phyloP scores from a whole-genome alignment of 1,284 basidiomycete genomes.

The Fomitopsis betulina region DNA sequence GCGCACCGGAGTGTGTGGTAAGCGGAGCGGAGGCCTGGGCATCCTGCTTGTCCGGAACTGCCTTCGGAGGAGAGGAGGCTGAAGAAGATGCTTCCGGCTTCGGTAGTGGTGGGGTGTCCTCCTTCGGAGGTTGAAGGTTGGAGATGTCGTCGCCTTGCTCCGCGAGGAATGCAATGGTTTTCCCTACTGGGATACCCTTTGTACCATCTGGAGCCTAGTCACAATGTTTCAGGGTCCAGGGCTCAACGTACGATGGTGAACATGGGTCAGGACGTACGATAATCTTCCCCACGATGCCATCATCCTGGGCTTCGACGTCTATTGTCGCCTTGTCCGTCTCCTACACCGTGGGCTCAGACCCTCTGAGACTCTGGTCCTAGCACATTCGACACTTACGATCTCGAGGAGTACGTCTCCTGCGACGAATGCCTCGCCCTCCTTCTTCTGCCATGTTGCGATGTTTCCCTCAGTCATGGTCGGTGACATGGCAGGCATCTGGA shows the following conservation, averaged over 20 bases:
- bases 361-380: constrained; percentile 26
- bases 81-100: constrained; percentile 26
- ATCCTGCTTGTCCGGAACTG: constrained; percentile 22
- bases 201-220: constrained; percentile 72
- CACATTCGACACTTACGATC: constrained; percentile 51
- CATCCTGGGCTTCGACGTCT: constrained; percentile 98
- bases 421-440: constrained; percentile 80
- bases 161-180: constrained; percentile 87
- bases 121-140: constrained; percentile 71
- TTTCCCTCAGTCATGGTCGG: constrained; percentile 99
- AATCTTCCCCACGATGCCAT: constrained; percentile 92
- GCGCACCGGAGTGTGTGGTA: constrained; percentile 21
- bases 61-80: constrained; percentile 25
- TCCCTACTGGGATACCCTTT: constrained; percentile 86
- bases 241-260: background rate
- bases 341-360: constrained; percentile 36
- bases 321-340: constrained; percentile 99
- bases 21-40: constrained; percentile 22
- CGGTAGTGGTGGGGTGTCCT: constrained; percentile 27
- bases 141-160: constrained; percentile 96
- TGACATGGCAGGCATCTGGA: constrained; percentile 95
- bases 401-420: constrained; percentile 92
- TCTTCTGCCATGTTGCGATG: constrained; percentile 90
- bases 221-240: background rate
- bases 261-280: constrained; percentile 46